Conservation (phyloP, 2,329 filamentous ascomycete genomes). For the Fusarium pininemorale region DNA sequence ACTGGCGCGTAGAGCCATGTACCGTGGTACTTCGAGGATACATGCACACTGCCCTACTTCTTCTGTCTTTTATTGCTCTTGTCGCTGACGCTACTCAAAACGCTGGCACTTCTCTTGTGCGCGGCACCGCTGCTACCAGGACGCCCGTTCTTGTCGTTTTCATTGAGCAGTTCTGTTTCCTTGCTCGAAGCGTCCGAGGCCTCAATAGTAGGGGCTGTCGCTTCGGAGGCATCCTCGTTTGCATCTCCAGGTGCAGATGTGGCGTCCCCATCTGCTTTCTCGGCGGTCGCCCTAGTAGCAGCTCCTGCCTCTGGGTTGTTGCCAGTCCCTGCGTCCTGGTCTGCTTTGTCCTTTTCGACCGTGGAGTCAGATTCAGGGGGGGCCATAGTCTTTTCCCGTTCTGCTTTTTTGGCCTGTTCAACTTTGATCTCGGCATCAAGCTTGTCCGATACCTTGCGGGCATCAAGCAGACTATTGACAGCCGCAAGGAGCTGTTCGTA, state of each 20-base stretch:
- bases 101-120: conserved; percentile 85
- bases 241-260: conserved; percentile 32
- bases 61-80: conserved; percentile 67
- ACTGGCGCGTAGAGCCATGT: conserved; percentile 23
- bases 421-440: conserved; percentile 75
- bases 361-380: conserved; percentile 18
- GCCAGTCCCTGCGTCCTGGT: conserved; percentile 10
- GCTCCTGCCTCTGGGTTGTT: conserved; percentile 24
- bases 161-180: conserved; percentile 28
- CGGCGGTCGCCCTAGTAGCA: not conserved
- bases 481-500: conserved; percentile 77
- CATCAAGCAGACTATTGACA: conserved; percentile 75
- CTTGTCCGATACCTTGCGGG: conserved; percentile 79
- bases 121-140: conserved; percentile 53
- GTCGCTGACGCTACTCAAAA: conserved; percentile 75
- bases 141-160: conserved; percentile 44
- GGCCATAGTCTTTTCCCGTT: conserved; percentile 55
- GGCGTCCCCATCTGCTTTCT: conserved; percentile 19
- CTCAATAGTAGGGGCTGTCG: conserved; percentile 12
- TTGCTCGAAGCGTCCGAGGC: conserved; percentile 20
- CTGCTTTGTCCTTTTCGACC: conserved; percentile 29
- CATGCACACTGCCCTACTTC: conserved; percentile 49
- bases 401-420: conserved; percentile 65
- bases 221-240: conserved; percentile 17
- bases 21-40: conserved; percentile 37